These are phyloP conservation scores for Carex myosuroides DNA, from an alignment of 176 grass and related monocot species.

Conservation along the genomic window DNA sequence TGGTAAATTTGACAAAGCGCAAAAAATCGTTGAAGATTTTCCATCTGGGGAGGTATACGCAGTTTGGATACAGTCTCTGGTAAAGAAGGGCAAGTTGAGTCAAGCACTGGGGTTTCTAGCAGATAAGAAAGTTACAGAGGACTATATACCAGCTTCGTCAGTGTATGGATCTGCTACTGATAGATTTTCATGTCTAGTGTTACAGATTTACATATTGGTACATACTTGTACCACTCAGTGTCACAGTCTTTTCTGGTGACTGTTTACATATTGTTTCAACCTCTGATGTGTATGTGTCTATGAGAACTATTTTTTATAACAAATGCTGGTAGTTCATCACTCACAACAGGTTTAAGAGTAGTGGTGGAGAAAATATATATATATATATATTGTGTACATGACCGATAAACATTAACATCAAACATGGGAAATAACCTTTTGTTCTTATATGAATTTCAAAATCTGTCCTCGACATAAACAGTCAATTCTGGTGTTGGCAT, in stretches of 20 bases:
- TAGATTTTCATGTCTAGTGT: not conserved
- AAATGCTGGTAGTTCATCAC: not conserved
- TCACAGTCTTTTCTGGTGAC: not conserved
- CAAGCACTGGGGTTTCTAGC: slow-evolving; percentile 53
- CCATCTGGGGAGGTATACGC: slow-evolving; percentile 50
- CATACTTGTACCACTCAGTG: not conserved
- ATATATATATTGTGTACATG: not conserved
- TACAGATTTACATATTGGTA: not conserved
- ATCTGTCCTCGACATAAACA: not conserved
- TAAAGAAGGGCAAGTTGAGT: slow-evolving; percentile 41
- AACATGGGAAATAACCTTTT: not conserved
- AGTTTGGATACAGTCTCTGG: slow-evolving; percentile 49
- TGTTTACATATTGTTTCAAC: not conserved
- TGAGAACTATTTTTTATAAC: not conserved
- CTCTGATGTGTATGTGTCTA: not conserved
- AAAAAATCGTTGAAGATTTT: slow-evolving; percentile 53
- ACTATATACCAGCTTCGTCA: slow-evolving; percentile 47
- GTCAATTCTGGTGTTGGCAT: not conserved
- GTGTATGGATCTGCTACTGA: not conserved
- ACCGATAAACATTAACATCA: not conserved
- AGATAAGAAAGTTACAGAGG: slow-evolving; percentile 62
- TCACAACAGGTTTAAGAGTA: not conserved
- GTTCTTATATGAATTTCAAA: not conserved
- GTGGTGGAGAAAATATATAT: not conserved
- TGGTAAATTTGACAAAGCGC: slow-evolving; percentile 33